Percentiles rank a stretch among this genome's conserved stretches.
Evolutionary conservation across 495 filamentous ascomycete genomes (phyloP).

Genomic region (Aspergillus wentii): DNA sequence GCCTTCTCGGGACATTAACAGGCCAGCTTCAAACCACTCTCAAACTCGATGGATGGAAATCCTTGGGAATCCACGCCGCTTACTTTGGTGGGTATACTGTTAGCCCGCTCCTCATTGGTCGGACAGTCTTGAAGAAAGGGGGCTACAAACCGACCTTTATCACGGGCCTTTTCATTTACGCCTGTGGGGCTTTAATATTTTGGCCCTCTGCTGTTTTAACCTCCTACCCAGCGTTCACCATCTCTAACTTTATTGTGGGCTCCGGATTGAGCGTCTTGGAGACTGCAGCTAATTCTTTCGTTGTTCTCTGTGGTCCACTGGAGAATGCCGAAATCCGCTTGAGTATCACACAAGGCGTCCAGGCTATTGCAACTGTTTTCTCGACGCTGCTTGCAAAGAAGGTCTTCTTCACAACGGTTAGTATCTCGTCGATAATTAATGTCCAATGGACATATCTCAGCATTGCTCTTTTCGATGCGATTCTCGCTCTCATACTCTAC

Average conservation of each 20-base stretch:
- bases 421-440: constrained; percentile 41
- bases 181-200: too few species aligned
- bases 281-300: constrained; percentile 68
- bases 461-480: constrained; percentile 63
- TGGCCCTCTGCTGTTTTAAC: constrained; percentile 53
- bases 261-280: constrained; percentile 66
- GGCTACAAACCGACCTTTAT: constrained; percentile 58
- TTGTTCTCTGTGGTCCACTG: constrained; percentile 65
- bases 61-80: constrained; percentile 43
- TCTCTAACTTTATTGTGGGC: constrained; percentile 65
- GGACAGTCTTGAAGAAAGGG: constrained; percentile 60
- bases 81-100: constrained; percentile 60
- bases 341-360: constrained; percentile 62
- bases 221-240: constrained; percentile 69
- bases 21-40: constrained; percentile 47
- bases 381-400: constrained; percentile 63
- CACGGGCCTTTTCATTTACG: constrained; percentile 44
- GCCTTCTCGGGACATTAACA: constrained; percentile 52
- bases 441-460: constrained; percentile 76
- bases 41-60: constrained; percentile 36
- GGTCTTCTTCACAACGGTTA: constrained; percentile 61
- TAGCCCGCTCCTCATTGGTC: constrained; percentile 59
- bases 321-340: constrained; percentile 65
- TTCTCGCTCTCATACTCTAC: constrained; percentile 61
- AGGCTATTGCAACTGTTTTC: constrained; percentile 56